Evolutionary conservation across 179 eudicot genomes (phyloP), one percentile per base, ranked within the genome.

Genomic region (Spergularia azorica): DNA sequence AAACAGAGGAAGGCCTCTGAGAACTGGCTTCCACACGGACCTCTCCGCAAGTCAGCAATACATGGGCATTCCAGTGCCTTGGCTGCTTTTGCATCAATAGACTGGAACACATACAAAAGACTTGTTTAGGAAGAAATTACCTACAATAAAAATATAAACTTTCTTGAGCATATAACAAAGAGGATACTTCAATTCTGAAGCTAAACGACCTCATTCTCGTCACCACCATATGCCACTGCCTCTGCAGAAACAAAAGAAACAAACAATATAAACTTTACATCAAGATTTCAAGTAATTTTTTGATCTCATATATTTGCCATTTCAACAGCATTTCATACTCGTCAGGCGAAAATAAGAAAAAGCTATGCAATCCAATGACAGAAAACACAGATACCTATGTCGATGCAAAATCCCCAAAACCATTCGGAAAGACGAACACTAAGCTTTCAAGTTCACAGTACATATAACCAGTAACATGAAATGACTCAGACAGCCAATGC

Each of bases 61-160:
- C 97, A 93, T 65, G 98, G 98, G 84, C 98, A 95, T 67, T 95
- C 91, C 70, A 95, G 77, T 10, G 97, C 97, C 79, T 90, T 95
- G 59, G 82, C 84, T 75, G 98, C 98, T 78, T 87, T 87, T 65
- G 79, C 92, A 78, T 95, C 98, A 72, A 88, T 80, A 77, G 97
- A 88, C 92, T 92, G 88, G 63, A 75, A 84, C 20, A 4, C 61
- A 73, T 14, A 39, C 62, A 71, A 54, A 59, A 5, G 64, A 46
- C 21, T 60, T 51, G 55, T 43, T 79, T 9, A 79, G 70, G 15
- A 74, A 76, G 10, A 48, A 15, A 75, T 7, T 20, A 71, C 3
- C 14, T 38, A 67, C 39, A 3, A 63, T 62, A 48, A 26, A 26
- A 26, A 26, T 71, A 55, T 36, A 51, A 51, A 58, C 20, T 79